Evolutionary conservation across 176 grass and related monocot species (phyloP).

Genomic region (Oryza australiensis): DNA sequence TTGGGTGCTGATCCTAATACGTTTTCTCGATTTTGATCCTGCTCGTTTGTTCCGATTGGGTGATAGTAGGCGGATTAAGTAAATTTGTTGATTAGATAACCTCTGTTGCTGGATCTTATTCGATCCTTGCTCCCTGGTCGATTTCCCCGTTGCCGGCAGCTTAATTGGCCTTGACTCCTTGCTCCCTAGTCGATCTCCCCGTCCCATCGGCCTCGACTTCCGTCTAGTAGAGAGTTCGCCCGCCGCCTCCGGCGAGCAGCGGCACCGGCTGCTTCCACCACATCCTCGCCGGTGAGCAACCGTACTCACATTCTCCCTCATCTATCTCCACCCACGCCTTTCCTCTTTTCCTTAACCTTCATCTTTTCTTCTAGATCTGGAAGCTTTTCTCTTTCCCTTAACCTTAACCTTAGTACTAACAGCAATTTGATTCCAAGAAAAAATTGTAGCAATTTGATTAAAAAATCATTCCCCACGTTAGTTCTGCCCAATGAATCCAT

Average conservation of each 20-base stretch:
- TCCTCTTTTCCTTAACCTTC: no score
- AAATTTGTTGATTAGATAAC: background rate
- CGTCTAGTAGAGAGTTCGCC: background rate
- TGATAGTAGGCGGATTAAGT: background rate
- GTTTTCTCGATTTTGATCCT: background rate
- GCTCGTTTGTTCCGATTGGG: background rate
- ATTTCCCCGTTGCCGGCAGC: background rate
- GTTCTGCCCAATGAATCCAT: no score
- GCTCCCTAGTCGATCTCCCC: background rate
- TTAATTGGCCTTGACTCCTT: background rate
- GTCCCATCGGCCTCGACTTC: no score
- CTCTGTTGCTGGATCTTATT: constrained; percentile 3
- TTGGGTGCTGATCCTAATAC: background rate
- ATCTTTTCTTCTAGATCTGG: no score
- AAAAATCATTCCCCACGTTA: background rate
- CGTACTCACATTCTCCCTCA: no score
- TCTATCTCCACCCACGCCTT: no score
- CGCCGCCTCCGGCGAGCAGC: background rate
- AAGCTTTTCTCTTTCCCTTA: no score
- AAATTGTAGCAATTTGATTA: background rate
- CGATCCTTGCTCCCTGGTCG: background rate
- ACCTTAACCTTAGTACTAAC: background rate
- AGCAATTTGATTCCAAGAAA: background rate
- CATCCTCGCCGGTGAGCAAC: no score
- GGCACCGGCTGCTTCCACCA: no score